These are phyloP conservation scores for Plasmodium sp. DNA, from an alignment of 169 alveolate species.

Conservation along the genomic window DNA sequence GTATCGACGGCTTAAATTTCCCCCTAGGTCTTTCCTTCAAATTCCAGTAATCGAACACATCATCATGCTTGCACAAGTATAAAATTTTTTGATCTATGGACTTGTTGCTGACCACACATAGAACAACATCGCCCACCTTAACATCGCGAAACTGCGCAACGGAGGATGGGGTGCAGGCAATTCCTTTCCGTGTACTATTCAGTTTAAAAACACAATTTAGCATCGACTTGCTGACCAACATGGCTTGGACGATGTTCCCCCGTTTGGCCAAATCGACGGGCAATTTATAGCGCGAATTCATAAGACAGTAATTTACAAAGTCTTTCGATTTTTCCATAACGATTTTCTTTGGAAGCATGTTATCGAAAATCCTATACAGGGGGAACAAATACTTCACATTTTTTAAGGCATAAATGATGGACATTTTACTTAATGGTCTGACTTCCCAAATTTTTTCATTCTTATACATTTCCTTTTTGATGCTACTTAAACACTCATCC, in stretches of 20 bases:
- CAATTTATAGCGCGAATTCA: slow-evolving; percentile 51
- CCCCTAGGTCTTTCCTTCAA: slow-evolving; percentile 74
- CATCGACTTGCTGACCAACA: slow-evolving; percentile 75
- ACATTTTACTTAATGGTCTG: slow-evolving; percentile 63
- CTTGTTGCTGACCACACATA: slow-evolving; percentile 72
- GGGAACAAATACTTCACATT: slow-evolving; percentile 68
- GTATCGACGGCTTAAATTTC: slow-evolving; percentile 71
- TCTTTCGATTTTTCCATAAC: slow-evolving; percentile 73
- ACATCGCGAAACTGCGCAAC: slow-evolving; percentile 79
- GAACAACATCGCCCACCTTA: slow-evolving; percentile 71
- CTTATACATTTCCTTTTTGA: slow-evolving; percentile 73
- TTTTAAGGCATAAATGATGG: slow-evolving; percentile 71
- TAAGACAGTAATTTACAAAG: slow-evolving; percentile 60
- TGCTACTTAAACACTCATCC: slow-evolving; percentile 63
- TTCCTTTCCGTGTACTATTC: slow-evolving; percentile 79
- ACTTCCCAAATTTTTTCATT: slow-evolving; percentile 74
- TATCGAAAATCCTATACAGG: slow-evolving; percentile 54
- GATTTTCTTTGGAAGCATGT: slow-evolving; percentile 28
- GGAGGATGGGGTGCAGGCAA: slow-evolving; percentile 81
- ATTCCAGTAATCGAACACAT: slow-evolving; percentile 74
- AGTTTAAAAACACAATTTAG: slow-evolving; percentile 76
- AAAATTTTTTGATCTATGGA: slow-evolving; percentile 71
- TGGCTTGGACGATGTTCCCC: slow-evolving; percentile 55
- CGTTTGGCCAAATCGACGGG: slow-evolving; percentile 67
- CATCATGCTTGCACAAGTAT: slow-evolving; percentile 70